Evolutionary conservation across 2,329 filamentous ascomycete species (phyloP).

Genomic region (Colletotrichum sp.): DNA sequence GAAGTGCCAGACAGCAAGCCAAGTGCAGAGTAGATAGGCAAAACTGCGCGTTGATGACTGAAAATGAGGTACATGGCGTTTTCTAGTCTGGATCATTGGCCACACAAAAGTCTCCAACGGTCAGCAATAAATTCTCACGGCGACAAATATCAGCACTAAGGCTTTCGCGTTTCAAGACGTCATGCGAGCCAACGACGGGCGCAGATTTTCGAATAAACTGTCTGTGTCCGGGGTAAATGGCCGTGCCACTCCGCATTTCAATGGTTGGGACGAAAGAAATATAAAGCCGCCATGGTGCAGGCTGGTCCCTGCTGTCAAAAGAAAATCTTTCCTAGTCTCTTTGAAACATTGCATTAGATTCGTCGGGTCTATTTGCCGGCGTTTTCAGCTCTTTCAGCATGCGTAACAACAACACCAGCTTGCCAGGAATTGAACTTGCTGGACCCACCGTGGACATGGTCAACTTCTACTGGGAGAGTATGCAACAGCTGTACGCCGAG

Average conservation of each 20-base stretch:
- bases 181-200: background rate
- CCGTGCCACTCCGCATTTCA: background rate
- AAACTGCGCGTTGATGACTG: background rate
- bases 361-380: background rate
- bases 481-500: background rate
- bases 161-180: background rate
- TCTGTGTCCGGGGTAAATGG: background rate
- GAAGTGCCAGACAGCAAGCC: background rate
- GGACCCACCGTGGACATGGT: background rate
- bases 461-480: background rate
- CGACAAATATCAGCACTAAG: background rate
- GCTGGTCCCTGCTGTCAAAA: background rate
- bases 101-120: background rate
- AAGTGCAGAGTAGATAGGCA: background rate
- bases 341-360: background rate
- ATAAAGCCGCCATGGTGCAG: background rate
- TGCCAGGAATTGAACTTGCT: background rate
- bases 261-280: background rate
- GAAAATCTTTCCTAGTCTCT: background rate
- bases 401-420: background rate
- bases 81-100: background rate
- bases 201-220: background rate
- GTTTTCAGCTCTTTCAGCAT: background rate
- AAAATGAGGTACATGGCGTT: background rate
- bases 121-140: background rate